Base-by-base conservation (phyloP, 331 rosid species). In the Stylosanthes scabra region DNA sequence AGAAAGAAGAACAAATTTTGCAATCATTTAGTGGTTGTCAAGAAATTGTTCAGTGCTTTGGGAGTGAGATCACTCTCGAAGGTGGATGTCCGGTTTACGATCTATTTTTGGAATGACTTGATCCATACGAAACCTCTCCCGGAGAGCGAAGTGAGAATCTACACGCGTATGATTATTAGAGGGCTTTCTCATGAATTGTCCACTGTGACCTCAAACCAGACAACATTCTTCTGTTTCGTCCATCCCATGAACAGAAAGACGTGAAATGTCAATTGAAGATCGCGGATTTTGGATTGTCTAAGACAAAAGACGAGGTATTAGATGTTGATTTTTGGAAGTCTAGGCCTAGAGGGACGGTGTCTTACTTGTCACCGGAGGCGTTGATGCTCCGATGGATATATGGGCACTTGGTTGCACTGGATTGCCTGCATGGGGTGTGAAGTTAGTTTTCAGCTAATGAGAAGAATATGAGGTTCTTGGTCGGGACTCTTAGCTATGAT, bases 401-500 rank as follows among this genome's bases (percentile, higher is more conserved):
- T 69, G 74, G 74, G 15, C 74, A 5, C 51, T 55, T 69, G 64
- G 64, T 0, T 69, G 74, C 51, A 40, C 40, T 9, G 63, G 64
- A 1, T 8, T 8, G 3, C 52, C 12, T 1, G n/a, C 39, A 2
- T 69, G 74, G 74, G 7, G 39, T 34, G 39, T 3, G 41, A 13
- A 40, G 9, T 3, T 8, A 40, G 9, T 3, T 8, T 3, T 9
- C 3, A 0, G 6, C 6, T 2, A 10, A 15, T 25, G 11, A 1
- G 3, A 15, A 63, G 29, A 5, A 3, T 0, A 3, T 63, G 1
- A 63, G 44, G 71, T 66, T 3, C 0, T 9, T 29, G 14, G 47
- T 49, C 8, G 45, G 5, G 0, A 1, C 11, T 0, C 2, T 3
- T 11, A 31, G 74, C 5, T 46, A 34, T 31, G 60, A 66, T 59